A percentile compares a stretch with the other conserved stretches of the same genome.
These are phyloP conservation scores for Asterionellopsis glacialis DNA, from an alignment of 108 stramenopile genomes.

Conservation along the genomic window DNA sequence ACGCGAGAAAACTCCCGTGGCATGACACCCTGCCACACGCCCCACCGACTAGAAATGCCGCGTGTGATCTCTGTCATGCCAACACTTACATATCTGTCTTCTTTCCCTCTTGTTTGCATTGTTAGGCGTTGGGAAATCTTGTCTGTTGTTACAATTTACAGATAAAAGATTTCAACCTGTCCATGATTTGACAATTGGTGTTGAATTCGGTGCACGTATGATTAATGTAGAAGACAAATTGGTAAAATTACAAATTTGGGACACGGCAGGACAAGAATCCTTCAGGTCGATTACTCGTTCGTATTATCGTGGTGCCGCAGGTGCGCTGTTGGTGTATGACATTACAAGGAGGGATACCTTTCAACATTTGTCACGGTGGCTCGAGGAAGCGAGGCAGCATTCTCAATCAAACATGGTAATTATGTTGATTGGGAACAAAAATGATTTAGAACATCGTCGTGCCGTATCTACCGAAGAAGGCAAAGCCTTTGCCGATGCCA, in stretches of 20 bases:
- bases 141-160: constrained; percentile 99
- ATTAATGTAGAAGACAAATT: constrained; percentile 84
- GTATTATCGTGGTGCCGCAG: constrained; percentile 99
- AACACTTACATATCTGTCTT: neutral
- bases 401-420: constrained; percentile 98
- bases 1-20: too few relatives aligned
- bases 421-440: constrained; percentile 98
- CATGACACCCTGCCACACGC: neutral
- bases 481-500: constrained; percentile 91
- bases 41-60: neutral
- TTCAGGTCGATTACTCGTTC: constrained; percentile 99
- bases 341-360: constrained; percentile 99
- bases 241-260: constrained; percentile 92
- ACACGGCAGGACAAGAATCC: constrained; percentile 93
- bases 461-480: constrained; percentile 90
- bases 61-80: neutral
- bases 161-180: constrained; percentile 99
- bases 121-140: constrained; percentile 98
- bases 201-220: constrained; percentile 99
- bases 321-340: constrained; percentile 98
- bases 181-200: constrained; percentile 99
- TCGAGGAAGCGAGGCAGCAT: constrained; percentile 98
- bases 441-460: constrained; percentile 90
- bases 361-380: constrained; percentile 95
- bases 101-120: neutral